Evolutionary conservation across 352 stramenopile species (phyloP), one percentile per base, ranked within the genome.

Genomic region (Phytophthora vignae): DNA sequence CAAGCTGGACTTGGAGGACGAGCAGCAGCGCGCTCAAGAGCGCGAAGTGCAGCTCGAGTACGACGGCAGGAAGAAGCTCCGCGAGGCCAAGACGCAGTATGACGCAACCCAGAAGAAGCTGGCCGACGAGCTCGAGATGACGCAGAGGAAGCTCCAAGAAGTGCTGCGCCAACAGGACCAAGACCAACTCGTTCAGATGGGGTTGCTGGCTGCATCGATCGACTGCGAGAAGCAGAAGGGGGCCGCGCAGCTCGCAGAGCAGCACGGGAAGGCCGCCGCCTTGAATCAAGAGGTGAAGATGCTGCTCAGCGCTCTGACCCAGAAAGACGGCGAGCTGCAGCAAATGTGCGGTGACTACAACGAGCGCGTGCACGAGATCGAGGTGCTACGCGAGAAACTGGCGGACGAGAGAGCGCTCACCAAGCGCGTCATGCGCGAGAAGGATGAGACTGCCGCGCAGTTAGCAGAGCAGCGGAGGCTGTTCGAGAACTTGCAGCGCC

Each of bases 281-380:
- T 59, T 91, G 9, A 77, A 90, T 46, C 83, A 92, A 64, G 76
- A 94, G 25, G 71, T 94, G 10, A 94, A 92, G 61, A 85, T 94
- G 82, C 69, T 94, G 12, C 67, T 94, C 25, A 62, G 72, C 9
- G 83, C 83, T 3, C 63, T 94, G 1, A 81, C 80, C 11, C 76
- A 87, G 8, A 92, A 92, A 62, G 87, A 94, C 27, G 64, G 82
- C 15, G 80, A 89, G 49, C 56, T 94, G 6, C 48, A 81, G 15
- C 38, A 65, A 33, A 64, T 89, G 53, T 73, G 38, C 2, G 67
- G 69, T 5, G 71, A 83, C 17, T 77, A 79, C 11, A 50, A 78
- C 0, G 58, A 74, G 8, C 71, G 77, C 7, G 17, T 57, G 4
- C 67, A 63, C 0, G 78, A 92, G 21, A 69, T 88, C 2, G 31